Percentiles rank a stretch among this genome's conserved stretches.
Conservation (phyloP, 78 protist species). For the Speleostelium caveatum region DNA sequence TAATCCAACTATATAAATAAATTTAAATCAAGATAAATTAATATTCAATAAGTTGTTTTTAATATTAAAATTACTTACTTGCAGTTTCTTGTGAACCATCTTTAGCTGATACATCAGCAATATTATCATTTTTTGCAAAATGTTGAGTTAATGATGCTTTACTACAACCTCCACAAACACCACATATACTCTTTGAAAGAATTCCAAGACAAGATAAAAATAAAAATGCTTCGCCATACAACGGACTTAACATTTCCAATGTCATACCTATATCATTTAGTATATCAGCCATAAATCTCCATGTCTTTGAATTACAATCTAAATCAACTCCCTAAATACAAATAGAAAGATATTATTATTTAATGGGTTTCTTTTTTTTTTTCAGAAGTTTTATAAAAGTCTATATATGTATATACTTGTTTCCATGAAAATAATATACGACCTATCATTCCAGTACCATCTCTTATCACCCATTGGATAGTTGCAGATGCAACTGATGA, state of each 20-base stretch:
- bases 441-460: conserved; percentile 77
- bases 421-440: conserved; percentile 36
- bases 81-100: conserved; percentile 86
- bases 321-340: conserved; percentile 60
- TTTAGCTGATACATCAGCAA: conserved; percentile 84
- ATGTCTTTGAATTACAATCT: conserved; percentile 77
- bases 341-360: too few relatives aligned
- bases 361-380: too few relatives aligned
- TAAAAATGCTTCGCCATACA: not conserved
- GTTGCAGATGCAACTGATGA: conserved; percentile 70
- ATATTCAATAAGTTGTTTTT: not conserved
- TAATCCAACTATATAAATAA: conserved; percentile 11
- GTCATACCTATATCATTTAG: conserved; percentile 82
- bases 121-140: conserved; percentile 69
- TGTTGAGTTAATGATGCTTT: conserved; percentile 71
- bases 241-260: conserved; percentile 75
- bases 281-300: conserved; percentile 80
- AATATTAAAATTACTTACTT: not conserved
- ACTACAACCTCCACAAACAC: conserved; percentile 84
- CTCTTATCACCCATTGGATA: conserved; percentile 52
- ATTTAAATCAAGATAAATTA: not conserved
- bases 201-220: conserved; percentile 24
- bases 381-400: too few relatives aligned
- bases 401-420: too few relatives aligned
- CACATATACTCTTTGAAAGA: conserved; percentile 55